Conservation (phyloP, 1,284 basidiomycete species). For the Ceraceosorus bombacis region DNA sequence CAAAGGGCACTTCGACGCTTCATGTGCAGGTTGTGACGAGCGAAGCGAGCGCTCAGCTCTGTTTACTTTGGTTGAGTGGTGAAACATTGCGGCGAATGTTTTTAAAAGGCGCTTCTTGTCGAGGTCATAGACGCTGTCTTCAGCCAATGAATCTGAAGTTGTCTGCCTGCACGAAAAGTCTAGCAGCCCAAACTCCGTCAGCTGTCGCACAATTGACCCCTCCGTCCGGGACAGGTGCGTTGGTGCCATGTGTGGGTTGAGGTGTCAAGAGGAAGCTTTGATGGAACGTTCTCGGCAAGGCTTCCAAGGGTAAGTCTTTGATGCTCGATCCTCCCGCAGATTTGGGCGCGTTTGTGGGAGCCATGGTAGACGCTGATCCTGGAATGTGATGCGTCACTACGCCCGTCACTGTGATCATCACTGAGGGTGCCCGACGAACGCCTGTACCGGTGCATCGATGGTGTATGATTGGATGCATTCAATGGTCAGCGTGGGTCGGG, state of each 20-base stretch:
- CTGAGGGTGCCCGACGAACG: constrained; percentile 25
- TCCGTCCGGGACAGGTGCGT: constrained; percentile 10
- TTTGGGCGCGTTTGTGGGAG: constrained; percentile 30
- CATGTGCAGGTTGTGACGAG: too few species aligned
- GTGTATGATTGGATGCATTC: too few species aligned
- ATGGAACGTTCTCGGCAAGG: constrained; percentile 34
- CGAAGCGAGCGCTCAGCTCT: too few species aligned
- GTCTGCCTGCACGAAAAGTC: constrained; percentile 41
- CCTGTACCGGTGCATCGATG: constrained; percentile 9
- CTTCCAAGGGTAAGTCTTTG: constrained; percentile 4
- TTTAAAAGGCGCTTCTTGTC: too few species aligned
- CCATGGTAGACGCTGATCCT: constrained; percentile 25
- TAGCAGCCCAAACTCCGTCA: constrained; percentile 21
- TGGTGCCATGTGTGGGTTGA: constrained; percentile 41
- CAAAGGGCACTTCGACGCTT: too few species aligned
- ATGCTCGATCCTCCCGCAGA: constrained; percentile 15
- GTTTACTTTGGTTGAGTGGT: too few species aligned
- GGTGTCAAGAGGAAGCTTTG: constrained; percentile 29
- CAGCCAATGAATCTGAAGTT: constrained; percentile 39
- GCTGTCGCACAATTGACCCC: constrained; percentile 12
- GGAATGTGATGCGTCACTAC: constrained; percentile 44
- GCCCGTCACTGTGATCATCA: constrained; percentile 35
- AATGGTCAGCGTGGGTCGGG: background rate
- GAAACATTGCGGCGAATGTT: too few species aligned
- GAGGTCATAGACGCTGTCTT: too few species aligned